Evolutionary conservation across 176 grass and related monocot genomes (phyloP), one percentile per base, ranked within the genome.

Genomic region (Triticum timopheevii): DNA sequence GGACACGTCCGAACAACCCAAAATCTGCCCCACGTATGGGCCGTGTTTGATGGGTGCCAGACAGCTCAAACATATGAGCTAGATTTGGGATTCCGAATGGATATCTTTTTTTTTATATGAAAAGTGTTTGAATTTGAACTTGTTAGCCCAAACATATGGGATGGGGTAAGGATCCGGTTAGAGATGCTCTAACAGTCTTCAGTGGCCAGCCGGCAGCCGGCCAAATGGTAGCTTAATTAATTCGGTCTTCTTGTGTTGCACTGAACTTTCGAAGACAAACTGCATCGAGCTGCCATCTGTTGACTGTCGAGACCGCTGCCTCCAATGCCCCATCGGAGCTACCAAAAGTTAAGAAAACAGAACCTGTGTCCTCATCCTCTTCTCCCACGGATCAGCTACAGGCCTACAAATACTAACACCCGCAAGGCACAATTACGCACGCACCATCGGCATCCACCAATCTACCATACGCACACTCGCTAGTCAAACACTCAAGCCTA

Each of bases 241-340:
- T 17, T 15, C 6, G 62, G 19, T 24, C 8, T 13, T 28, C 19
- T 7, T 3, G 44, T 5, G 30, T 56, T 40, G 30, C 42, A 24
- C 31, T 45, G 16, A 47, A 25, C 39, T 73, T 23, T 44, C 7
- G 6, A 25, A 74, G 13, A 39, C 2, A 23, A 8, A 1, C 1
- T 58, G 17, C 86, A 34, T 77, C 27, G 61, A 40, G 70, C 15
- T 40, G 73, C 86, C 80, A 77, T 33, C 22, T 77, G 80, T 69
- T 63, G 72, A 61, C 47, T 20, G 73, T 77, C 11, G 5, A 2
- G 9, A 59, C 44, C 50, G 20, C 61, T 61, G 27, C 28, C 3
- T 71, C 80, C 50, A 47, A 88, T 2, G 12, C 1, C 19, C 35
- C 25, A 19, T 34, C 24, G 80, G 86, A 87, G 49, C 4, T 59